Conservation (phyloP, 2,329 filamentous ascomycete species). For the Pseudogymnoascus sp. region DNA sequence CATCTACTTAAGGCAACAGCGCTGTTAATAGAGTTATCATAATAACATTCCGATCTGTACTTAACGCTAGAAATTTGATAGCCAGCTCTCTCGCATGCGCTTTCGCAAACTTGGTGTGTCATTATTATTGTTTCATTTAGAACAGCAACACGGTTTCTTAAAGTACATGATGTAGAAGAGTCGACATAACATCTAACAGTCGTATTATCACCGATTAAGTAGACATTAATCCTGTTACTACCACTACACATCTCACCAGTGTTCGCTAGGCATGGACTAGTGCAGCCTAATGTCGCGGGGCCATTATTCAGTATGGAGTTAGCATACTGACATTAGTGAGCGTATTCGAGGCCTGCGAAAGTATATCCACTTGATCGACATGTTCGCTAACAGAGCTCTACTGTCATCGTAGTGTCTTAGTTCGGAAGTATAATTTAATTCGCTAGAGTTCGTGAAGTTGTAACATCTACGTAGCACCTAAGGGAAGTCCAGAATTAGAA, state of each 20-base stretch:
- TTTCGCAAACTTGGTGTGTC: background rate
- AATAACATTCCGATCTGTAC: background rate
- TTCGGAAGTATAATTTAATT: background rate
- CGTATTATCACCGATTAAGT: conserved; percentile 9
- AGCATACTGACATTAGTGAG: background rate
- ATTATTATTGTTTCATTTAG: background rate
- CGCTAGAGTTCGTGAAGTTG: background rate
- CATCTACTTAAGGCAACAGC: conserved; percentile 5
- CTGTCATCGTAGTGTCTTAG: background rate
- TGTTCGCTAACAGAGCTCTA: background rate
- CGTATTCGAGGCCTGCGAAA: background rate
- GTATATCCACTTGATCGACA: background rate
- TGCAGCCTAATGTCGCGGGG: conserved; percentile 9
- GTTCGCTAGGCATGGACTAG: conserved; percentile 12
- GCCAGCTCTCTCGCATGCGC: background rate
- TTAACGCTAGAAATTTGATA: background rate
- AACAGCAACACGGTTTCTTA: background rate
- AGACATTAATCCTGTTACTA: conserved; percentile 12
- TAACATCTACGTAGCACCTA: background rate
- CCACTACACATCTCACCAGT: conserved; percentile 12
- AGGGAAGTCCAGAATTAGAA: background rate
- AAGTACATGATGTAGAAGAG: background rate
- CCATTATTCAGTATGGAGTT: background rate
- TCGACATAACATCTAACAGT: background rate
- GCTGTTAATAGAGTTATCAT: background rate